Base-by-base conservation (phyloP, 2,329 filamentous ascomycete genomes). In the Fusarium sp. region DNA sequence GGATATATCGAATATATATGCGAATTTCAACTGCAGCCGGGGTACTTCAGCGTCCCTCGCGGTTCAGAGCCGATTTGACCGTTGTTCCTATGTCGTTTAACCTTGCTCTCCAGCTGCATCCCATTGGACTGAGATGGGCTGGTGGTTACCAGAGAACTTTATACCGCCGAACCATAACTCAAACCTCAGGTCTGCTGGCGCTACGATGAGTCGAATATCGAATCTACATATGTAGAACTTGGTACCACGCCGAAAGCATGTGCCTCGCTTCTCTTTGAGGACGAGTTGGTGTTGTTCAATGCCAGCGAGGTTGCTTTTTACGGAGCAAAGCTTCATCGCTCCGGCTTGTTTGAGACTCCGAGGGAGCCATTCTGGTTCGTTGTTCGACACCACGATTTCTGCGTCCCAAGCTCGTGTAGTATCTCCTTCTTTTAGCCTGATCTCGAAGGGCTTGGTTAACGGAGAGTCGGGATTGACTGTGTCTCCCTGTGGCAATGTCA, bases 151-250 rank as follows among this genome's bases (percentile, higher is more conserved):
- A 2, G 63, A 64, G 47, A 66, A 66, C 36, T 56, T 67, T 19
- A 40, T 43, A 7, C 51, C 52, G 4, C 55, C 64, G 29, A 66
- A 80, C 78, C 78, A 81, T 11, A 80, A 49, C 64, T 79, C 76
- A 48, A 80, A 80, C 12, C 71, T 68, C 41, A 88, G 72, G 56
- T 88, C 85, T 1, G 85, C 80, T 2, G 82, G 79, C 1, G 82
- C 83, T 3, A 83, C 81, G 44, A 85, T 75, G 3, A 85, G 83
- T 60, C 84, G 79, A 0, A 87, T 78, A 53, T 84, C 81, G 40
- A 80, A 81, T 6, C 71, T 72, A 42, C 77, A 79, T 9, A 78
- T 64, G 48, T 76, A 80, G 55, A 74, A 80, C 58, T 72, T 76
- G 56, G 74, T 69, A 6, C 77, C 74, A 11, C 70, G 70, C 7